Evolutionary conservation across 805 yeast species (phyloP), one percentile per base, ranked within the genome.

Genomic region (Starmerella roubikii): DNA sequence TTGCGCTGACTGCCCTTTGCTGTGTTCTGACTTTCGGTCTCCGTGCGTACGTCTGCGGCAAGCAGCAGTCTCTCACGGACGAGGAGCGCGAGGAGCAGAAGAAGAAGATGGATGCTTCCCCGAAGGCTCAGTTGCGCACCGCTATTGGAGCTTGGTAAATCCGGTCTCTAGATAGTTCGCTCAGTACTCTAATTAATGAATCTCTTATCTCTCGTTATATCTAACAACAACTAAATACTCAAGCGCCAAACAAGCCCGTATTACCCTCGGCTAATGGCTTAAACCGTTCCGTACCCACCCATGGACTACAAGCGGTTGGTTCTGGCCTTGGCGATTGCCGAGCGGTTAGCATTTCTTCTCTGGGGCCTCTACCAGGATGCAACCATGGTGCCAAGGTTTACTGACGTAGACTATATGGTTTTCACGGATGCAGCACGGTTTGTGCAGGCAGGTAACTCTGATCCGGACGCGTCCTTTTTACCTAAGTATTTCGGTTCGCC

Each of bases 341-440:
- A 48, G 25, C 64, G 96, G 41, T 40, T 74, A 4, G 78, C 63
- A 3, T 79, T 88, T 53, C 74, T 84, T 49, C 48, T 63, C 3
- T 91, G 73, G 61, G 97, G 98, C 0, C 58, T 80, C 2, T 85
- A 81, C 56, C 98, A 91, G 58, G 98, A 91, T 58, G 67, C 71
- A 4, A 60, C 72, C 47, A 72, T 82, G 74, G 73, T 74, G 10
- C 79, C 86, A 16, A 78, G 79, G 46, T 91, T 84, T 62, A 91
- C 98, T 0, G 98, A 91, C 53, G 80, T 91, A 35, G 98, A 91
- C 58, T 91, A 91, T 59, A 66, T 74, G 55, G 98, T 91, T 34
- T 91, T 91, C 56, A 74, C 93, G 2, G 97, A 91, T 62, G 97
- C 98, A 8, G 74, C 96, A 2, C 60, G 65, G 27, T 83, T 71